Evolutionary conservation across 2,329 filamentous ascomycete genomes (phyloP).

Genomic region (Saccharata proteae): DNA sequence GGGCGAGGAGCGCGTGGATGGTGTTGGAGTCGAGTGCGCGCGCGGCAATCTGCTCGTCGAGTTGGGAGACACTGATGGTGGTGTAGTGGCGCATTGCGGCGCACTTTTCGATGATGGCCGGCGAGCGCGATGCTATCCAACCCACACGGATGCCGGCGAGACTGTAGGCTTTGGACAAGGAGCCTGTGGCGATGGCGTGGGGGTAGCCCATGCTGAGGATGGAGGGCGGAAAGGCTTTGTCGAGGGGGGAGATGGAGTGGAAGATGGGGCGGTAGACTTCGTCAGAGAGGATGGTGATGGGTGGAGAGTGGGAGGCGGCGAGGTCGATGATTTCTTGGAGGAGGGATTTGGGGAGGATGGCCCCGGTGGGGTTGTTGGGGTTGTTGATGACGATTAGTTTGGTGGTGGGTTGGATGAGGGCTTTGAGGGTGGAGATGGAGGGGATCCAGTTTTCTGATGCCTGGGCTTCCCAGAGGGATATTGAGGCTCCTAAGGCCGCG

Average conservation of each 20-base stretch:
- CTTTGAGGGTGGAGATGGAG: conserved; percentile 52
- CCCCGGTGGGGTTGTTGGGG: conserved; percentile 69
- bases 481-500: conserved; percentile 59
- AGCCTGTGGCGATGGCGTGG: conserved; percentile 61
- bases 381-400: conserved; percentile 64
- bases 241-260: conserved; percentile 49
- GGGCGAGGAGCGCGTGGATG: conserved; percentile 48
- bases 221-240: conserved; percentile 50
- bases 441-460: conserved; percentile 54
- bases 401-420: conserved; percentile 54
- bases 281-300: conserved; percentile 51
- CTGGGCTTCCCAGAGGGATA: conserved; percentile 62
- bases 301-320: conserved; percentile 48
- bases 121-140: conserved; percentile 63
- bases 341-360: conserved; percentile 49
- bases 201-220: conserved; percentile 60
- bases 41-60: conserved; percentile 67
- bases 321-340: conserved; percentile 52
- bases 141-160: conserved; percentile 72
- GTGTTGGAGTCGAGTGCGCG: conserved; percentile 58
- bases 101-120: conserved; percentile 49
- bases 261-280: conserved; percentile 80
- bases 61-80: conserved; percentile 70
- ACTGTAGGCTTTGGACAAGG: conserved; percentile 76
- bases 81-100: conserved; percentile 66